Evolutionary conservation across 192 early-diverging fungal genomes (phyloP).

Genomic region (Umbelopsis sp.): DNA sequence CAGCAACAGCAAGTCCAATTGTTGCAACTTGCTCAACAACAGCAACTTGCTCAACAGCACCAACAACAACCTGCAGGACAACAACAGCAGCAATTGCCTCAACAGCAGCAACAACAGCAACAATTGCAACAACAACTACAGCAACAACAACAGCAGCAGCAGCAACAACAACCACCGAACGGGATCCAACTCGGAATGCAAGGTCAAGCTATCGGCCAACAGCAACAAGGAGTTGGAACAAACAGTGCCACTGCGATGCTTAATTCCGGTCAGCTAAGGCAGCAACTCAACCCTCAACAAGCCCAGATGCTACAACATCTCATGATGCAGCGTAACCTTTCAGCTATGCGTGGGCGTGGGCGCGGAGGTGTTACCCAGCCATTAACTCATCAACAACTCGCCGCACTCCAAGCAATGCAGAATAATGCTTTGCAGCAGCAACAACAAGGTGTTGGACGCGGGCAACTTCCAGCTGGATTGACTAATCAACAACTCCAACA

Average conservation of each 20-base stretch:
- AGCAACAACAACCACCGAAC: constrained; percentile 7
- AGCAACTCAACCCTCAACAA: constrained; percentile 22
- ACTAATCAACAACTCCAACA: constrained; percentile 17
- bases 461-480: constrained; percentile 4
- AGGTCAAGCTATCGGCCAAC: background rate
- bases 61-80: too few species aligned
- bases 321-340: constrained; percentile 26
- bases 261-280: constrained; percentile 14
- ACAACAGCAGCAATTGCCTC: constrained; percentile 18
- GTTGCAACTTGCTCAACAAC: background rate
- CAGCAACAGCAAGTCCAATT: constrained; percentile 2
- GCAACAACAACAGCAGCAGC: constrained; percentile 3
- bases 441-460: background rate
- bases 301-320: constrained; percentile 22
- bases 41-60: background rate
- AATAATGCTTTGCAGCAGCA: constrained; percentile 11
- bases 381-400: constrained; percentile 29
- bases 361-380: constrained; percentile 24
- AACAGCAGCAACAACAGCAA: constrained; percentile 23
- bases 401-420: constrained; percentile 20
- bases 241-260: constrained; percentile 14
- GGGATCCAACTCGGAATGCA: background rate
- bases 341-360: constrained; percentile 26
- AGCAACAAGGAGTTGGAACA: constrained; percentile 5
- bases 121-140: constrained; percentile 9